phyloP scores from a whole-genome alignment of 139 green algal genomes.

The Mychonastes homosphaera region DNA sequence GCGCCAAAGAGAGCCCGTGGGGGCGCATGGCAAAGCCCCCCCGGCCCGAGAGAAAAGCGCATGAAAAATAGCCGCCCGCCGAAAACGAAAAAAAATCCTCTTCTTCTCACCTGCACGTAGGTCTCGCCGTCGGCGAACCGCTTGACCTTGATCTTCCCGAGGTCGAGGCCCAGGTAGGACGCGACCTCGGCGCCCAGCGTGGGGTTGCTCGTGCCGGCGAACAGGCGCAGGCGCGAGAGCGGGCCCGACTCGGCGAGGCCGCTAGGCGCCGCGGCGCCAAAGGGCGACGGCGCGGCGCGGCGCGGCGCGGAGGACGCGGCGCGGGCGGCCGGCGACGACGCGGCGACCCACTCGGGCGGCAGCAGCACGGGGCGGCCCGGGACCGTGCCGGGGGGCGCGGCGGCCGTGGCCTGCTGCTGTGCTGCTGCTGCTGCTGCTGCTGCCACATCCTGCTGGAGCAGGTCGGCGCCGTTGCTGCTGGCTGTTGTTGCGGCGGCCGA shows the following conservation, averaged over 20 bases:
- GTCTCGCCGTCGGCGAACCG: constrained; percentile 98
- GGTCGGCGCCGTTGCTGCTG: not conserved
- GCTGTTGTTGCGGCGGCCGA: not conserved
- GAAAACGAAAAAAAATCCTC: not conserved
- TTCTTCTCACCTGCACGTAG: constrained; percentile 91
- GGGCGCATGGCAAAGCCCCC: no score
- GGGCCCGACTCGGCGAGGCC: not conserved
- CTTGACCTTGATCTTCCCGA: constrained; percentile 92
- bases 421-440: no score
- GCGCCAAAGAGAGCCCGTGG: no score
- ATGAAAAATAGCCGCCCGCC: no score
- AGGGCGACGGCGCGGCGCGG: not conserved
- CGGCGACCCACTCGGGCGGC: constrained; percentile 22
- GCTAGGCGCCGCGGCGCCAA: not conserved
- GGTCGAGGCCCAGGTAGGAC: constrained; percentile 89
- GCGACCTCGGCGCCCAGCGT: constrained; percentile 80
- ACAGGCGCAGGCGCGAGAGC: constrained; percentile 52
- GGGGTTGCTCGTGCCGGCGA: constrained; percentile 72
- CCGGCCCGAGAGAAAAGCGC: no score
- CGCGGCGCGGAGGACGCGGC: not conserved
- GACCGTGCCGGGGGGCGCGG: constrained; percentile 9
- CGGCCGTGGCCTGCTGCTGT: not conserved
- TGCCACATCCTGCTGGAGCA: not conserved
- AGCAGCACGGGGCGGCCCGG: constrained; percentile 25
- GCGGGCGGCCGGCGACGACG: not conserved